phyloP scores from a whole-genome alignment of 2,329 filamentous ascomycete species.

The Zopfia rhizophila region DNA sequence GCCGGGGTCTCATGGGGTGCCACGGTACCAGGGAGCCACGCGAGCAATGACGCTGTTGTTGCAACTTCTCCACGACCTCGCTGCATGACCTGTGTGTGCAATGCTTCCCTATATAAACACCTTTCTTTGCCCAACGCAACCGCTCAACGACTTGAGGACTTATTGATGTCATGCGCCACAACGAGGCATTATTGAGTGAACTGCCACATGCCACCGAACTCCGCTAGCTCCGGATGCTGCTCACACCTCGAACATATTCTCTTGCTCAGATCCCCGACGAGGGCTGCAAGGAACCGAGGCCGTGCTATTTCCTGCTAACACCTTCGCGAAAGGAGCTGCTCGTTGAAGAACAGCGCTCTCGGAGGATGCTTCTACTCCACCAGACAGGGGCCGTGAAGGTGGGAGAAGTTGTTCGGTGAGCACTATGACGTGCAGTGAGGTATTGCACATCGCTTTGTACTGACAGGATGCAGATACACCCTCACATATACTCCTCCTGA shows the following conservation, averaged over 20 bases:
- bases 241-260: constrained; percentile 52
- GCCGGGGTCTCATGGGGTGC: no score
- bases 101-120: constrained; percentile 8
- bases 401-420: constrained; percentile 89
- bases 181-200: constrained; percentile 12
- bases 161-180: constrained; percentile 17
- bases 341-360: constrained; percentile 42
- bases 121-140: constrained; percentile 13
- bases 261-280: constrained; percentile 51
- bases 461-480: constrained; percentile 66
- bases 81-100: constrained; percentile 10
- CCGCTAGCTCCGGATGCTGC: constrained; percentile 51
- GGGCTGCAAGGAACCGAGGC: constrained; percentile 36
- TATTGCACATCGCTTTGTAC: constrained; percentile 17
- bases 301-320: constrained; percentile 47
- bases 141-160: constrained; percentile 9
- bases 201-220: constrained; percentile 23
- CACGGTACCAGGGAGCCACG: constrained; percentile 20
- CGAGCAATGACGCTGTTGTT: constrained; percentile 13
- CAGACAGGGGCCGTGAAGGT: constrained; percentile 93
- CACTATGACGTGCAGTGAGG: constrained; percentile 19
- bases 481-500: constrained; percentile 90
- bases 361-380: constrained; percentile 85
- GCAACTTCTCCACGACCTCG: constrained; percentile 1
- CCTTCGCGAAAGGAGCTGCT: constrained; percentile 46